Percentiles rank a stretch among this genome's conserved stretches.
Conservation (phyloP, 2,329 filamentous ascomycete genomes). For the Metarhizium sp. region DNA sequence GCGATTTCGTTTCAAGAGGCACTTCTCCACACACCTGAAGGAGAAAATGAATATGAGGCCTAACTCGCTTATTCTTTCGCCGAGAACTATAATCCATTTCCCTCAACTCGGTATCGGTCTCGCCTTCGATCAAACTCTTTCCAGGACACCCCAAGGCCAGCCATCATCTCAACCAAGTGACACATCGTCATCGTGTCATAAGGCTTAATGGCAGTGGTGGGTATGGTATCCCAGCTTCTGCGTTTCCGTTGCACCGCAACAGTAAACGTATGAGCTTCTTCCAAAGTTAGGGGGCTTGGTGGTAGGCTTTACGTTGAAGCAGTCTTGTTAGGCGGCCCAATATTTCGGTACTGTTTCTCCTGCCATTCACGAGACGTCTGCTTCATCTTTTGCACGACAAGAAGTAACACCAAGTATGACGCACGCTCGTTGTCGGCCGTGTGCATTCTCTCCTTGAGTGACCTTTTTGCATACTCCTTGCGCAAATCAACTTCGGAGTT, state of each 20-base stretch:
- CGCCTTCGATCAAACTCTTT: too few species aligned
- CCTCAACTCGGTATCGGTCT: too few species aligned
- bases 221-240: conserved; percentile 35
- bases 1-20: too few species aligned
- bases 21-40: too few species aligned
- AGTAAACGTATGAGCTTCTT: conserved; percentile 23
- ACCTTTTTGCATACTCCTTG: conserved; percentile 15
- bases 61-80: too few species aligned
- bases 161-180: conserved; percentile 35
- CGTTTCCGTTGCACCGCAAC: conserved; percentile 36
- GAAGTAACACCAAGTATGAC: conserved; percentile 26
- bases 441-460: conserved; percentile 30
- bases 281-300: conserved; percentile 14
- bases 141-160: too few species aligned
- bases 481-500: conserved; percentile 20
- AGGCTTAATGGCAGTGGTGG: conserved; percentile 28
- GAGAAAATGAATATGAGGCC: too few species aligned
- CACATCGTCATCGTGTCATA: conserved; percentile 47
- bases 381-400: conserved; percentile 35
- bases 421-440: conserved; percentile 43
- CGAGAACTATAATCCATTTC: too few species aligned
- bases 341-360: conserved; percentile 17
- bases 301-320: conserved; percentile 2
- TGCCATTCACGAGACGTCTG: conserved; percentile 38
- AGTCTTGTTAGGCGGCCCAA: conserved; percentile 14